A percentile compares a stretch with the other conserved stretches of the same genome.
Conservation (phyloP, 2,329 filamentous ascomycete species). For the Cladosporium sp. region DNA sequence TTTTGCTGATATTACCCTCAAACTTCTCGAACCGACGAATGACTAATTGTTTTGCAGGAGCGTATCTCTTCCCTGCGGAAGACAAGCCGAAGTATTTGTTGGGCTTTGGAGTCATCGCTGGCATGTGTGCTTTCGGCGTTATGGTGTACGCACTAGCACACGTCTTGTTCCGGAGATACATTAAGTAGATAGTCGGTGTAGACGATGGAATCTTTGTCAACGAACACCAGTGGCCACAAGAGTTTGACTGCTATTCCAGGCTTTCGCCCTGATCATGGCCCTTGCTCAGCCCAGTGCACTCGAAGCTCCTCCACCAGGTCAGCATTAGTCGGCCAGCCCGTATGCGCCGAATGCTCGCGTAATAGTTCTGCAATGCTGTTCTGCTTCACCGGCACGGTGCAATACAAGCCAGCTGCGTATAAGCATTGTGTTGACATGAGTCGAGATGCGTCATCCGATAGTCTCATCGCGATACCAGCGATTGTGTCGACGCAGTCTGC, state of each 20-base stretch:
- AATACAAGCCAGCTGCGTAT: constrained; percentile 47
- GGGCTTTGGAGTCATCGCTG: constrained; percentile 40
- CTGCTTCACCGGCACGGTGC: constrained; percentile 42
- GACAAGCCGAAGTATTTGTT: constrained; percentile 54
- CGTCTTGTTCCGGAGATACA: constrained; percentile 16
- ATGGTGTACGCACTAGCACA: constrained; percentile 14
- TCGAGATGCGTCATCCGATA: constrained; percentile 46
- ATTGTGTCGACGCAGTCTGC: constrained; percentile 53
- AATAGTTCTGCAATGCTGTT: constrained; percentile 44
- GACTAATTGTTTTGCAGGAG: constrained; percentile 23
- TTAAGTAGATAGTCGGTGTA: neutral
- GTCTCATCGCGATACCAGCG: constrained; percentile 53
- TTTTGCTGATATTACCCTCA: neutral
- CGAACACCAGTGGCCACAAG: neutral
- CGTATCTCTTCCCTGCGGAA: constrained; percentile 52
- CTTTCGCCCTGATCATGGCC: neutral
- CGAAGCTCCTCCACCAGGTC: constrained; percentile 34
- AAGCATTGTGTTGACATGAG: constrained; percentile 50
- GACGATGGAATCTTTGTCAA: neutral
- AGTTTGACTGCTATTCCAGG: neutral
- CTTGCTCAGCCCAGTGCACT: constrained; percentile 28
- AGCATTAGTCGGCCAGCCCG: constrained; percentile 45
- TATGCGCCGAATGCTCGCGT: constrained; percentile 41
- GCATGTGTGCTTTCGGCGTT: constrained; percentile 18
- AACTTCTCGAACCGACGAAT: neutral